Evolutionary conservation across 768 basidiomycete genomes (phyloP).

Genomic region (Termitomyces sp.): DNA sequence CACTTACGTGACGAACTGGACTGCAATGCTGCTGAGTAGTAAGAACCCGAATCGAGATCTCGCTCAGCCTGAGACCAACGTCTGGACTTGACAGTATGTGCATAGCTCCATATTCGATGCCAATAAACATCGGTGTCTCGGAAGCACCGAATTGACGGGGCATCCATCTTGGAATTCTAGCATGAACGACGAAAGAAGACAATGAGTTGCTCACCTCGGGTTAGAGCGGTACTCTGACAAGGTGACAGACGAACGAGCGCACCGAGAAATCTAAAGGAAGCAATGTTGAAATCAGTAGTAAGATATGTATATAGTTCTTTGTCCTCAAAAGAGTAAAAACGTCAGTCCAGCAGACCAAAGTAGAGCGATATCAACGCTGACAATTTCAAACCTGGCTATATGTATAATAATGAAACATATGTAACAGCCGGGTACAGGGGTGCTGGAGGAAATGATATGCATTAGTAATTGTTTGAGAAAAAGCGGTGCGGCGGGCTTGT

Average conservation of each 20-base stretch:
- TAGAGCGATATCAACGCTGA: neutral
- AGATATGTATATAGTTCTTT: no score
- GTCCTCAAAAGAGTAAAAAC: no score
- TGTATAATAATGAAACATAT: no score
- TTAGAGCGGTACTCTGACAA: neutral
- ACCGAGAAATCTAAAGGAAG: neutral
- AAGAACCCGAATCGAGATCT: neutral
- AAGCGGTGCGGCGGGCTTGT: conserved; percentile 26
- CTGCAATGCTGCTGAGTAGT: neutral
- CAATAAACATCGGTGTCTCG: neutral
- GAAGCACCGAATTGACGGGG: neutral
- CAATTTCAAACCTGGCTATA: neutral
- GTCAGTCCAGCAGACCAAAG: neutral
- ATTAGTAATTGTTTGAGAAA: conserved; percentile 7
- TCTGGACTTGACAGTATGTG: neutral
- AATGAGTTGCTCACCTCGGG: neutral
- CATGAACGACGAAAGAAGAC: neutral
- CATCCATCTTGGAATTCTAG: neutral
- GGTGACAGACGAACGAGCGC: neutral
- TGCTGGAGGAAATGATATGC: neutral
- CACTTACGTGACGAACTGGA: neutral
- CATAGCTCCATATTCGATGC: neutral
- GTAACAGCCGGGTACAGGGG: neutral
- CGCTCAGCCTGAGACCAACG: neutral
- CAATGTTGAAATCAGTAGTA: neutral